These are phyloP conservation scores for Leptomonas seymouri DNA, from an alignment of 208 protist species.

Conservation along the genomic window DNA sequence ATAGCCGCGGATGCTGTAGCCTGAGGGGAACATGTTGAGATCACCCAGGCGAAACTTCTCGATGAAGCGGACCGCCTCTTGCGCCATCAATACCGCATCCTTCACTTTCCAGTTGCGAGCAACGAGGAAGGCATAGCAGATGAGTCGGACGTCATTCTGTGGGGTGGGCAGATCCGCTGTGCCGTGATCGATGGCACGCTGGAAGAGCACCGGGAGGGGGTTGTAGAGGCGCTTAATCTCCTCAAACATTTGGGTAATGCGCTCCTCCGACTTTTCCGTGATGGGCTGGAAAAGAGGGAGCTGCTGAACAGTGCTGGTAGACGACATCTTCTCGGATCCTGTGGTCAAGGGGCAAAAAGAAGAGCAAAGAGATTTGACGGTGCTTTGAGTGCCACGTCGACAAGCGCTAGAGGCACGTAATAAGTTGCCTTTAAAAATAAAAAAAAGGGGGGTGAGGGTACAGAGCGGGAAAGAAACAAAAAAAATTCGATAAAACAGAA, in stretches of 20 bases:
- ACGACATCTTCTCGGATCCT: conserved; percentile 3
- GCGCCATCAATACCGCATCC: conserved; percentile 62
- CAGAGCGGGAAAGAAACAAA: no score
- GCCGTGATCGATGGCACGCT: conserved; percentile 23
- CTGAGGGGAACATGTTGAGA: conserved; percentile 39
- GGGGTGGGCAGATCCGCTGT: conserved; percentile 32
- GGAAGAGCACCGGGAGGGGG: conserved; percentile 22
- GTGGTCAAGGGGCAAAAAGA: no score
- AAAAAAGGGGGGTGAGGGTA: no score
- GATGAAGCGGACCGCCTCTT: conserved; percentile 39
- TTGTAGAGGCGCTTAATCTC: conserved; percentile 33
- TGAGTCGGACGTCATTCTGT: conserved; percentile 47
- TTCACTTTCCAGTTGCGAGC: conserved; percentile 63
- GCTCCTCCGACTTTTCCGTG: conserved; percentile 49
- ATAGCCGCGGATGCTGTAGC: conserved; percentile 62
- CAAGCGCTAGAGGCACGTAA: no score
- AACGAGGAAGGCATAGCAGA: conserved; percentile 62
- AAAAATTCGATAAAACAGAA: no score
- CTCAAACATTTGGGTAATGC: conserved; percentile 54
- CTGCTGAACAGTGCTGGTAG: conserved; percentile 3
- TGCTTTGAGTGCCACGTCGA: no score
- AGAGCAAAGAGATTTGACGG: no score
- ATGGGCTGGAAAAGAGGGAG: conserved; percentile 44
- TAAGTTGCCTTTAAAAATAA: no score
- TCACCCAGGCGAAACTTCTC: conserved; percentile 37